Evolutionary conservation across 371 early-diverging fungal species (phyloP), one percentile per base, ranked within the genome.

Genomic region (Thermomucor indicae-seudaticae): DNA sequence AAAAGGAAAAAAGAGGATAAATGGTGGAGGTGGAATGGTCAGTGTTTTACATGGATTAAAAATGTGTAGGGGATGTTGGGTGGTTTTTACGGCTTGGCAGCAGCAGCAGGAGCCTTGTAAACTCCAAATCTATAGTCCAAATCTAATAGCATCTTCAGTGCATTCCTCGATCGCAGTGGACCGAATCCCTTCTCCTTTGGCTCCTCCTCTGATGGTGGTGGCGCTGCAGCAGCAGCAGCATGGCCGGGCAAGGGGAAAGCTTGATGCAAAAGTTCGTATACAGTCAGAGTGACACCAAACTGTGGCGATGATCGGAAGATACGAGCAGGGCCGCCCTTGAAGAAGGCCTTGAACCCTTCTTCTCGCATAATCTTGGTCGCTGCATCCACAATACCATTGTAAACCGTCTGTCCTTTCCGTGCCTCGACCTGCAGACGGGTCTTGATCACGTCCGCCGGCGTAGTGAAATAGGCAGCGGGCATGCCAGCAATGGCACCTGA

Each of bases 381-480:
- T 19, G 94, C 93, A 65, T 96, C 95, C 2, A 68, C 30, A 40
- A 98, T 87, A 42, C 97, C 97, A 7, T 59, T 78, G 73, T 93
- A 96, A 5, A 80, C 70, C 4, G 92, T 88, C 57, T 97, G 91
- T 37, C 98, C 97, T 46, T 86, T 83, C 14, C 86, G 74, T 11
- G 93, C 89, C 44, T 91, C 93, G 20, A 96, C 97, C 70, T 98
- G 98, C 11, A 98, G 75, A 52, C 98, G 86, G 2, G 98, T 98
- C 75, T 98, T 98, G 79, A 97, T 96, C 14, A 98, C 98, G 74
- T 98, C 98, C 17, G 96, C 96, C 5, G 97, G 98, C 1, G 98
- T 97, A 34, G 95, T 93, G 32, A 96, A 83, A 63, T 95, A 96
- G 19, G 98, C 96, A 24, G 93, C 97, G 16, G 97, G 96, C 86